phyloP scores from a whole-genome alignment of 306 rosid genomes.

The Castanea crenata region DNA sequence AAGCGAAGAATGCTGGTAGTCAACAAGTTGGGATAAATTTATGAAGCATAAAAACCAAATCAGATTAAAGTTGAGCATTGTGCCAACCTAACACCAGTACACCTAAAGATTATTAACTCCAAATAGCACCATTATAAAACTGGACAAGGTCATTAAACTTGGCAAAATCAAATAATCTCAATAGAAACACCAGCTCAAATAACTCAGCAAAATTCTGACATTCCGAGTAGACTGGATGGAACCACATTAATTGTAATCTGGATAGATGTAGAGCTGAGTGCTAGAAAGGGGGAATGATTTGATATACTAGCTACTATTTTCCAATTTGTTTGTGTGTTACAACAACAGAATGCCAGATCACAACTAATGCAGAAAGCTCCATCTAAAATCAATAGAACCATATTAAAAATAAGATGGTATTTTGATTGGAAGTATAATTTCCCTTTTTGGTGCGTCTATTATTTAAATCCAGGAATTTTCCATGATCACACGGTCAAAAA shows the following conservation, averaged over 20 bases:
- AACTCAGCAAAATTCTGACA: not conserved
- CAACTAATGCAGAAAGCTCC: no score
- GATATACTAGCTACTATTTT: not conserved
- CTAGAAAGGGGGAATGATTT: not conserved
- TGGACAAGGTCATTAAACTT: not conserved
- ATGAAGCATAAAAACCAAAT: conserved; percentile 4
- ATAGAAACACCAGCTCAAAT: not conserved
- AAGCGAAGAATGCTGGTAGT: conserved; percentile 47
- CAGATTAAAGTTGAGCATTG: not conserved
- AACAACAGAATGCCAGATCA: no score
- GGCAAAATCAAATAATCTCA: not conserved
- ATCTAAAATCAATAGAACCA: no score
- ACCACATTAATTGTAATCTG: not conserved
- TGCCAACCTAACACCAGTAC: conserved; percentile 3
- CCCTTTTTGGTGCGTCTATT: not conserved
- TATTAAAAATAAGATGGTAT: not conserved
- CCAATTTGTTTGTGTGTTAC: no score
- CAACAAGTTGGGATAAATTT: conserved; percentile 2
- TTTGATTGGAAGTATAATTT: not conserved
- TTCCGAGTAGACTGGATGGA: not conserved
- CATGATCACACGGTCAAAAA: not conserved
- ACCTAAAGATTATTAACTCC: not conserved
- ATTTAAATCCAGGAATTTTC: not conserved
- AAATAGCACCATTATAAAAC: not conserved
- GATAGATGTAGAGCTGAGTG: not conserved